Evolutionary conservation across 2,329 filamentous ascomycete genomes (phyloP).

Genomic region (Trichoderma oligosporum): DNA sequence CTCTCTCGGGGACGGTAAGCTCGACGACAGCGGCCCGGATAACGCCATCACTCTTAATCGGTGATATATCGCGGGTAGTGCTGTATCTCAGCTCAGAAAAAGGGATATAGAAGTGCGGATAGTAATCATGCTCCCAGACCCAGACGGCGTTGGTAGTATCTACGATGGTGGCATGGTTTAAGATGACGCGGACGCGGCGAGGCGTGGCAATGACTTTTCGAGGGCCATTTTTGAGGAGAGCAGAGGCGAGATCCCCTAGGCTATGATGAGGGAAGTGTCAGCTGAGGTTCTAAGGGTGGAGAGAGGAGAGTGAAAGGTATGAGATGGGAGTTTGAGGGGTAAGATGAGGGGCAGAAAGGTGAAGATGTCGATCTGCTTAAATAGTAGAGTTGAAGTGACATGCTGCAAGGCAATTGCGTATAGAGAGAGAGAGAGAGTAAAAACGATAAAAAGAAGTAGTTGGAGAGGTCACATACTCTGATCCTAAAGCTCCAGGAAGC

Average conservation of each 20-base stretch:
- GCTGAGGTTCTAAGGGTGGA: no score
- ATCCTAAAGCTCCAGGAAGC: not conserved
- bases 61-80: constrained; percentile 27
- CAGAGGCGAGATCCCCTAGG: constrained; percentile 28
- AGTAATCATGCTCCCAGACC: constrained; percentile 47
- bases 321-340: no score
- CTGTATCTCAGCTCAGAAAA: constrained; percentile 29
- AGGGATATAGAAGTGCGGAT: constrained; percentile 46
- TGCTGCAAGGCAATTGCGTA: no score
- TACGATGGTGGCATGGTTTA: constrained; percentile 33
- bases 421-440: no score
- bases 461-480: constrained; percentile 2
- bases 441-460: no score
- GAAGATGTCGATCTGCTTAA: no score
- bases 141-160: constrained; percentile 38
- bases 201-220: constrained; percentile 25
- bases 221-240: constrained; percentile 29
- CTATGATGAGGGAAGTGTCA: constrained; percentile 19
- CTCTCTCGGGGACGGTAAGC: constrained; percentile 29
- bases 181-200: constrained; percentile 35
- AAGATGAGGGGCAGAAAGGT: not conserved
- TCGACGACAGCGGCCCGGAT: constrained; percentile 31
- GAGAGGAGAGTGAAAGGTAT: no score
- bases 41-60: constrained; percentile 27
- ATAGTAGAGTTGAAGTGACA: no score